Evolutionary conservation across 2,329 filamentous ascomycete genomes (phyloP).

Genomic region (Penicillium sp.): DNA sequence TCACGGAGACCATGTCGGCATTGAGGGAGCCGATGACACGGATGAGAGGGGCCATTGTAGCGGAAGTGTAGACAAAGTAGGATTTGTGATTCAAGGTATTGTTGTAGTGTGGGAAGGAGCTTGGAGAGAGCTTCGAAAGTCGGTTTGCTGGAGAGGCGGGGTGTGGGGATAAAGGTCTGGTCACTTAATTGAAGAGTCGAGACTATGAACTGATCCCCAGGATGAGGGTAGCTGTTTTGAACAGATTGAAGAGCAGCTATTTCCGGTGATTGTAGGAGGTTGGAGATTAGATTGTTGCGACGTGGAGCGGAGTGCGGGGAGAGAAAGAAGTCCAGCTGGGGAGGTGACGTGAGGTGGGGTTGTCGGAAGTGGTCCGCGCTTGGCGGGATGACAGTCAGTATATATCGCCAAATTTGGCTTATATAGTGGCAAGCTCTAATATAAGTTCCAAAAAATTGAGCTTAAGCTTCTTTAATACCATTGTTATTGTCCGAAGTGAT

Average conservation of each 20-base stretch:
- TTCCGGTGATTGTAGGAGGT: neutral
- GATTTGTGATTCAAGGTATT: neutral
- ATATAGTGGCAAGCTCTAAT: neutral
- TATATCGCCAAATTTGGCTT: neutral
- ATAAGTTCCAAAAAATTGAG: too few species aligned
- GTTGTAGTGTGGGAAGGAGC: neutral
- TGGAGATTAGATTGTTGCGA: neutral
- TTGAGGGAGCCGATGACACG: slow-evolving; percentile 92
- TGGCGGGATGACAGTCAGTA: neutral
- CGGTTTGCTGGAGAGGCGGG: neutral
- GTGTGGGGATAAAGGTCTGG: neutral
- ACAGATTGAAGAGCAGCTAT: neutral
- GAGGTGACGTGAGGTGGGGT: neutral
- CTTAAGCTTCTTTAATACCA: too few species aligned
- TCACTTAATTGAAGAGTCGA: neutral
- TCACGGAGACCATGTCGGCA: slow-evolving; percentile 88
- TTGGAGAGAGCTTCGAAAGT: slow-evolving; percentile 3
- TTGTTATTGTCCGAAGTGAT: too few species aligned
- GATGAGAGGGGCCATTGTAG: slow-evolving; percentile 61
- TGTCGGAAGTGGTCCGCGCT: neutral
- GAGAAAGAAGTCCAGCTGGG: neutral
- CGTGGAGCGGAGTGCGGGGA: slow-evolving; percentile 1
- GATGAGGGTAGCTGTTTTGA: neutral
- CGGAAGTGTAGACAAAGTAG: neutral
- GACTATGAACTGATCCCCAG: neutral